Evolutionary conservation across 257 asterid genomes (phyloP), one percentile per base, ranked within the genome.

Genomic region (Perilla frutescens): DNA sequence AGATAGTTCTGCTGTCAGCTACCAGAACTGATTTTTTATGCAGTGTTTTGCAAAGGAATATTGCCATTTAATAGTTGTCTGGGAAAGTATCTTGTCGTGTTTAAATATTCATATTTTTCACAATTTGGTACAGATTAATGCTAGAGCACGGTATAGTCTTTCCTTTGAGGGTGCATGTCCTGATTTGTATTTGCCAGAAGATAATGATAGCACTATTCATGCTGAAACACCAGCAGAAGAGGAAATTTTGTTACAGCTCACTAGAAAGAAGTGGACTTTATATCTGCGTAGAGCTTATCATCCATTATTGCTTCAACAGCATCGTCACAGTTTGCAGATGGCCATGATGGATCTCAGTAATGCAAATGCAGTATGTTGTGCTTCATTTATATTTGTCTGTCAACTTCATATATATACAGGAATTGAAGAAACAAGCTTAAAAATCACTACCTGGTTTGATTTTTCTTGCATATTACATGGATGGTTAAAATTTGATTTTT

Each of bases 141-240:
- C 99, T 44, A 90, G 98, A 77, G 99, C 99, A 69, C 86, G 78
- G 59, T 95, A 90, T 77, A 82, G 99, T 78, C 84, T 95, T 76
- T 89, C 93, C 66, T 86, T 82, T 83, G 93, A 86, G 74, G 99
- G 99, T 66, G 76, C 97, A 71, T 89, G 69, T 58, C 99, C 99
- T 39, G 91, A 90, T 70, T 76, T 95, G 74, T 90, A 82, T 85
- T 80, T 87, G 79, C 96, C 90, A 62, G 82, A 81, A 77, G 88
- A 77, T 53, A 72, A 80, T 63, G 86, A 78, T 78, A 77, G 79
- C 73, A 59, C 65, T 65, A 70, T 72, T 78, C 63, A 62, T 50
- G 68, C 80, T 70, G 84, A 80, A 75, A 70, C 81, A 61, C 76
- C 73, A 36, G 57, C 77, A 48, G 84, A 77, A 71, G 83, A 75